Evolutionary conservation across 108 stramenopile genomes (phyloP), one percentile per base, ranked within the genome.

Genomic region (Nannochloropsis salina): DNA sequence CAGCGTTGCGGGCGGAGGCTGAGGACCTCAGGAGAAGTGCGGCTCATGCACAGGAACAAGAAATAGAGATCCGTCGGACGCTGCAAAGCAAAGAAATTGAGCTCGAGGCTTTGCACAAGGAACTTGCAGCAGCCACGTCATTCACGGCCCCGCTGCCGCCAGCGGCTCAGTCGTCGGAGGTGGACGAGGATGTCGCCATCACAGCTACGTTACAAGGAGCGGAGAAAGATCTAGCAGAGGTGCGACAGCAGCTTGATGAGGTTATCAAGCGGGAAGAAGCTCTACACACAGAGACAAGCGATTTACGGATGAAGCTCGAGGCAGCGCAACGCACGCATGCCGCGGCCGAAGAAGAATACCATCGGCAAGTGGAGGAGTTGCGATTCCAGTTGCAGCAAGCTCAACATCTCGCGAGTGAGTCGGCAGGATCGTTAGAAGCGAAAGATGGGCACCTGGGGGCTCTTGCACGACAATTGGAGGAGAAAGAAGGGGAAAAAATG

Each of bases 11-110:
- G 8, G 61, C 15, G 61, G 61, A 74, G 61, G 61, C 6, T n/a
- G 61, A 74, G 8, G n/a, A 74, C 3, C n/a, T 74, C 61, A 74
- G 61, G 61, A 74, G 2, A 74, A n/a, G n/a, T 15, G 61, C 2
- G n/a, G n/a, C n/a, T n/a, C 61, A 74, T 15, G 61, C 61, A 74
- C 61, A 74, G 2, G 61, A 74, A 3, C 61, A 74, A n/a, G 61
- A 74, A 6, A n/a, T 74, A n/a, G 61, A 74, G 61, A n/a, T n/a
- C 61, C 61, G 61, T n/a, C 61, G 61, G 61, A n/a, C 61, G 15
- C 5, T 74, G 15, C 61, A 74, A 74, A 2, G 20, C 61, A 74
- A 74, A n/a, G 61, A 74, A n/a, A n/a, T 74, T 74, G 61, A 74
- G 61, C n/a, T 74, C 20, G 61, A 74, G 61, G 61, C 15, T n/a